Evolutionary conservation across 2,329 filamentous ascomycete species (phyloP).

Genomic region (Diaporthe eres): DNA sequence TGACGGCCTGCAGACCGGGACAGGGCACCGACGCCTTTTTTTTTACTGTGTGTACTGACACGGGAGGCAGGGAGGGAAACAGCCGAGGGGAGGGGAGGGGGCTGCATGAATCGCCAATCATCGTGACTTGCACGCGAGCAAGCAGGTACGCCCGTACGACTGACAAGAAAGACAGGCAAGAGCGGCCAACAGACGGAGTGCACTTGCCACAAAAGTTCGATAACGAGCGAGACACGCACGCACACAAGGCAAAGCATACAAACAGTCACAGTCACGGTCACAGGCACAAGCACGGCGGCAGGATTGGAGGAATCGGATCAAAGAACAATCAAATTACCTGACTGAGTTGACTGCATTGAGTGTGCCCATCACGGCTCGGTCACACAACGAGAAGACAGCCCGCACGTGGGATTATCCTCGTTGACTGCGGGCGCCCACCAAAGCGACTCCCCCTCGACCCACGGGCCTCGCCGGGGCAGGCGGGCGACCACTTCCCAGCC

Average conservation of each 20-base stretch:
- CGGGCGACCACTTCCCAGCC: conserved; percentile 1
- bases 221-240: not conserved
- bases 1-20: conserved; percentile 23
- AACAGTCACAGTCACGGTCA: not conserved
- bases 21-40: conserved; percentile 13
- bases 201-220: not conserved
- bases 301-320: not conserved
- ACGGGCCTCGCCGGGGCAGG: conserved; percentile 27
- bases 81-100: conserved; percentile 25
- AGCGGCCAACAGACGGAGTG: not conserved
- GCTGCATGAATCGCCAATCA: conserved; percentile 9
- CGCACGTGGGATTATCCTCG: conserved; percentile 33
- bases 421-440: not conserved
- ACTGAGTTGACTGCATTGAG: not conserved
- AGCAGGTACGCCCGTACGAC: not conserved
- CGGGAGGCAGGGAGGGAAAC: conserved; percentile 12
- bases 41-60: not conserved
- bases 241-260: not conserved
- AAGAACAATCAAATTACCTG: not conserved
- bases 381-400: not conserved
- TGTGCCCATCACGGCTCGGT: not conserved
- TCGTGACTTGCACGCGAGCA: not conserved
- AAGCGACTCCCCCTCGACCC: conserved; percentile 9
- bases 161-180: not conserved
- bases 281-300: not conserved